Evolutionary conservation across 108 stramenopile species (phyloP).

Genomic region (Chaetoceros tenuissimus): DNA sequence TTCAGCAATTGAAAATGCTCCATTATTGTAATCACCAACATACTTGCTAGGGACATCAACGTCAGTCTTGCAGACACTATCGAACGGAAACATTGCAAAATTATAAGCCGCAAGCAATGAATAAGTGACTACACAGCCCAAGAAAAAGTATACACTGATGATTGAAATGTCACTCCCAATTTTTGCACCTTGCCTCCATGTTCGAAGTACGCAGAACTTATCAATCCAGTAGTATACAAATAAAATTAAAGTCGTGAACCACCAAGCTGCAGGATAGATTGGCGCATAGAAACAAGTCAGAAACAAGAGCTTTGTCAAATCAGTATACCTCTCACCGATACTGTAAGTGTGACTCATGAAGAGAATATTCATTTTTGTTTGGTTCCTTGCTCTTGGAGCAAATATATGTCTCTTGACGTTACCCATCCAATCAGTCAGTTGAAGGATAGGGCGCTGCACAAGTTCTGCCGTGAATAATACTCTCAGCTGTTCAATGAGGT

Average conservation of each 20-base stretch:
- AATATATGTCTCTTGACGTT: constrained; percentile 11
- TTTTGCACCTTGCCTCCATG: constrained; percentile 7
- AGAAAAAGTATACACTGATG: constrained; percentile 10
- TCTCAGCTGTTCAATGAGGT: constrained; percentile 6
- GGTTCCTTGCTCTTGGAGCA: constrained; percentile 10
- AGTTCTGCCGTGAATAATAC: constrained; percentile 10
- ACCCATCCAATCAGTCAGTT: constrained; percentile 5
- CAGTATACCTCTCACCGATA: constrained; percentile 14
- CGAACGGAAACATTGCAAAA: constrained; percentile 16
- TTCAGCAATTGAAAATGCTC: neutral
- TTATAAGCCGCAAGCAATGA: constrained; percentile 7
- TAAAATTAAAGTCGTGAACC: constrained; percentile 3
- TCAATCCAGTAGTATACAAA: constrained; percentile 7
- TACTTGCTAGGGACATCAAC: neutral
- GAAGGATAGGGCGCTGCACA: constrained; percentile 4
- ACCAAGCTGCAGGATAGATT: constrained; percentile 13
- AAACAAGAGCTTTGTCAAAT: constrained; percentile 15
- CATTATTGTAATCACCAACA: constrained; percentile 1
- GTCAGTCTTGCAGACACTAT: constrained; percentile 9
- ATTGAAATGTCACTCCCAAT: constrained; percentile 5
- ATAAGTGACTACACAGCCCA: constrained; percentile 1
- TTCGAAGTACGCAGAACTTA: constrained; percentile 13
- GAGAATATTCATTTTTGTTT: neutral
- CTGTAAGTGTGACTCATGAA: constrained; percentile 9
- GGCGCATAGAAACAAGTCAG: constrained; percentile 14